phyloP scores from a whole-genome alignment of 768 basidiomycete genomes.

The Macrolepiota dolichaula region DNA sequence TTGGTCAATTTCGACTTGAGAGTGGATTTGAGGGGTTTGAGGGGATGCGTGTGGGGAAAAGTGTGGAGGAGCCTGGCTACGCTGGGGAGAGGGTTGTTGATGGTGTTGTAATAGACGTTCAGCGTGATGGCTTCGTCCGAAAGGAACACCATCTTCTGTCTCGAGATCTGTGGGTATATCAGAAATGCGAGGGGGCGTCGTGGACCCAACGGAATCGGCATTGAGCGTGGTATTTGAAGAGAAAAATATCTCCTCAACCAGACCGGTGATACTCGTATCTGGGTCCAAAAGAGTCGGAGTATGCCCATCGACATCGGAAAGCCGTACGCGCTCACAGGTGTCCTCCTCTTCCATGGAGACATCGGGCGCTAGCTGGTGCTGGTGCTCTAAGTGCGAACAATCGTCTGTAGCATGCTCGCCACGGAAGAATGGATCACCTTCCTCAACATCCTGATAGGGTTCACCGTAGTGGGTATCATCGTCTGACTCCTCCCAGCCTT shows the following conservation, averaged over 20 bases:
- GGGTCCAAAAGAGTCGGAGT: constrained; percentile 36
- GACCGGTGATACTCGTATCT: constrained; percentile 64
- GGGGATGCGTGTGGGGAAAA: constrained; percentile 28
- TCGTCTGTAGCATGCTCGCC: not conserved
- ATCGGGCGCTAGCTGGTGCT: not conserved
- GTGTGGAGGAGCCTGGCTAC: constrained; percentile 23
- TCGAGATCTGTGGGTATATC: constrained; percentile 55
- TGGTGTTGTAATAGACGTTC: constrained; percentile 49
- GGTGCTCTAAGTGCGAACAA: not conserved
- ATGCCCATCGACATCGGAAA: constrained; percentile 39
- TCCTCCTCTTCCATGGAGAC: constrained; percentile 17
- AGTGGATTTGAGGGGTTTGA: constrained; percentile 12
- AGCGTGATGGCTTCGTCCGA: constrained; percentile 61
- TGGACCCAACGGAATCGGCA: constrained; percentile 17
- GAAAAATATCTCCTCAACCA: constrained; percentile 68
- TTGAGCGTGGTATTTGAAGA: constrained; percentile 27
- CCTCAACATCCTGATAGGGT: constrained; percentile 20
- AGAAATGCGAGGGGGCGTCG: constrained; percentile 40
- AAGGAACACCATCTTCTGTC: constrained; percentile 60
- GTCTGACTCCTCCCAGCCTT: constrained; percentile 22
- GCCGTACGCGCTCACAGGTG: constrained; percentile 43
- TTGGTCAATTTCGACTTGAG: constrained; percentile 15
- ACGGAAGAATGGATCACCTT: constrained; percentile 17
- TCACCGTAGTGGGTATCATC: constrained; percentile 25
- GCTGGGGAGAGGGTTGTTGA: constrained; percentile 30